Percentiles rank a stretch among this genome's conserved stretches.
Conservation (phyloP, 306 rosid genomes). For the Pueraria montana region DNA sequence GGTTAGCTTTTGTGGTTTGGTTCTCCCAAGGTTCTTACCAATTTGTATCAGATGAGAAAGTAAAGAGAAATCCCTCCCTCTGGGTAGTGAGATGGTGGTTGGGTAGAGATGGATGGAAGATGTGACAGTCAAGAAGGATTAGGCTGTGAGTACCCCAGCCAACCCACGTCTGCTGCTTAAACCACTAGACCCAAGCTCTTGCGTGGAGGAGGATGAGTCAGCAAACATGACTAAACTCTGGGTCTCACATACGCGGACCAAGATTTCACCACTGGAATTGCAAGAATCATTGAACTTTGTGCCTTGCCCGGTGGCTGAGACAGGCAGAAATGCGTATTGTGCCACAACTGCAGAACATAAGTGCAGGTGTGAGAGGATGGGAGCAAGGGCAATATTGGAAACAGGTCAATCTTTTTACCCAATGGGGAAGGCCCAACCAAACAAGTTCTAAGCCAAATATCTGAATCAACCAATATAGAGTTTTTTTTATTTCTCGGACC, state of each 20-base stretch:
- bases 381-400: not conserved
- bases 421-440: not conserved
- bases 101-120: not conserved
- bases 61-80: not conserved
- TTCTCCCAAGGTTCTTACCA: not conserved
- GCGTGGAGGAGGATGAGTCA: not conserved
- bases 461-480: not conserved
- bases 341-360: not conserved
- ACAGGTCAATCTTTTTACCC: not conserved
- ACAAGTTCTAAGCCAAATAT: not conserved
- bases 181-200: not conserved
- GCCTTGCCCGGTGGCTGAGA: not conserved
- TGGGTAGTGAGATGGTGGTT: not conserved
- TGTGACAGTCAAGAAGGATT: not conserved
- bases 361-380: not conserved
- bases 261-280: conserved; percentile 6
- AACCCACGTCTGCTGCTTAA: not conserved
- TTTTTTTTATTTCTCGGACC: not conserved
- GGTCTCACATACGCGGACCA: not conserved
- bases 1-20: not conserved
- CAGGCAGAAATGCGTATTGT: not conserved
- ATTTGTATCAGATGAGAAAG: not conserved
- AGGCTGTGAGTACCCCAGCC: not conserved
- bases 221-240: not conserved
- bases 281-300: not conserved